Conservation (phyloP, 2,329 filamentous ascomycete genomes). For the Coniella vitis region DNA sequence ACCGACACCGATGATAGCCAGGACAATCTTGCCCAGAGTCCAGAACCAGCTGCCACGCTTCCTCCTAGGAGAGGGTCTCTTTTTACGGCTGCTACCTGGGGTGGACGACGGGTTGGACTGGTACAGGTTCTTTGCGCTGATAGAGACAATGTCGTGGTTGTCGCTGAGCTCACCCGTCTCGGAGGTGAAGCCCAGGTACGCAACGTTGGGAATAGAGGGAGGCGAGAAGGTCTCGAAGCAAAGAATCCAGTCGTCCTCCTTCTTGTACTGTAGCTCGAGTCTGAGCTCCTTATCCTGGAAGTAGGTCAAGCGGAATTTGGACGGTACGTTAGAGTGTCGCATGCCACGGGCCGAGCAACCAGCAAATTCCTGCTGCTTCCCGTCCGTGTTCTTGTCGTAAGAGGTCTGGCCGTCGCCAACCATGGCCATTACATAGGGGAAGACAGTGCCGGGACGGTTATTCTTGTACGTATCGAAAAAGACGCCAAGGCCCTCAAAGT, state of each 20-base stretch:
- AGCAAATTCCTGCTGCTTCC: constrained; percentile 85
- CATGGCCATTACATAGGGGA: constrained; percentile 99
- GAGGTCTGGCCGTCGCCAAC: constrained; percentile 79
- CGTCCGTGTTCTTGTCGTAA: constrained; percentile 92
- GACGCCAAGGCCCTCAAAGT: constrained; percentile 88
- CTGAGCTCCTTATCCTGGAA: constrained; percentile 92
- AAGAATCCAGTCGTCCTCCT: constrained; percentile 75
- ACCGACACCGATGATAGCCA: constrained; percentile 63
- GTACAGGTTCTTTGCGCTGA: constrained; percentile 86
- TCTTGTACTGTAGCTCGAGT: constrained; percentile 91
- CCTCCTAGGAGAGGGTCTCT: constrained; percentile 34
- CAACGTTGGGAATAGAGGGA: constrained; percentile 70
- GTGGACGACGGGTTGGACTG: constrained; percentile 46
- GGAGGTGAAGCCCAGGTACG: constrained; percentile 70
- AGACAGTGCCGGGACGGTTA: constrained; percentile 89
- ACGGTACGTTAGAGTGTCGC: constrained; percentile 70
- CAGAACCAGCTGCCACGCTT: constrained; percentile 49
- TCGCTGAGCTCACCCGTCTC: constrained; percentile 96
- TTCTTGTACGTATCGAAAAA: constrained; percentile 99
- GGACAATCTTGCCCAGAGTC: constrained; percentile 72
- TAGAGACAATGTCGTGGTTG: constrained; percentile 92
- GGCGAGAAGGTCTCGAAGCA: constrained; percentile 74
- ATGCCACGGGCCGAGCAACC: constrained; percentile 93
- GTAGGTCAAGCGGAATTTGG: constrained; percentile 84
- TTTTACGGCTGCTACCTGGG: constrained; percentile 27